These are phyloP conservation scores for Suhomyces faveliae DNA, from an alignment of 805 yeast species.

Conservation along the genomic window DNA sequence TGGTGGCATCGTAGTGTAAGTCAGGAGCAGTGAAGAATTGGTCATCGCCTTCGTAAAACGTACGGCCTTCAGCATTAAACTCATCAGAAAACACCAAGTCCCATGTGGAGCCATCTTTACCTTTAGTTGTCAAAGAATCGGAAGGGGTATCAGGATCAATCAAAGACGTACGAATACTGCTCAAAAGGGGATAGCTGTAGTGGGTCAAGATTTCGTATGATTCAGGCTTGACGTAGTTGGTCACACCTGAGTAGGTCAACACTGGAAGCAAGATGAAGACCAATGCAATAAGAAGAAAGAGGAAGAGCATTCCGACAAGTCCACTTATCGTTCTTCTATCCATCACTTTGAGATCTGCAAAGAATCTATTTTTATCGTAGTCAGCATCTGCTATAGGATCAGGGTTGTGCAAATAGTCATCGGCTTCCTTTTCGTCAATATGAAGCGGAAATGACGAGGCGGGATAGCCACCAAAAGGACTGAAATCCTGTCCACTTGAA, in stretches of 20 bases:
- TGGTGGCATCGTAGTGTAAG: constrained; percentile 80
- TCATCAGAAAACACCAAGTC: constrained; percentile 84
- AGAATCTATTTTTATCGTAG: constrained; percentile 27
- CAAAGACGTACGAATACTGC: constrained; percentile 59
- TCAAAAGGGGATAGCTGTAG: constrained; percentile 55
- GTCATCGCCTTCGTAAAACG: constrained; percentile 88
- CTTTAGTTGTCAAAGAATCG: constrained; percentile 46
- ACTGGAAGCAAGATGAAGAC: constrained; percentile 25
- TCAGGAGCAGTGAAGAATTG: constrained; percentile 88
- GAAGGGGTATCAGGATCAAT: constrained; percentile 74
- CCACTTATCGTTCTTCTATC: constrained; percentile 24
- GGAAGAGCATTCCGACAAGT: constrained; percentile 18
- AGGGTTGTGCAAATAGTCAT: constrained; percentile 30
- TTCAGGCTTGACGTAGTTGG: constrained; percentile 20
- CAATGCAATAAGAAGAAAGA: constrained; percentile 15
- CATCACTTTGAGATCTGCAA: constrained; percentile 23
- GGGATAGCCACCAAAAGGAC: constrained; percentile 31
- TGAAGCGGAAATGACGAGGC: constrained; percentile 28
- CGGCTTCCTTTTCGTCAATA: constrained; percentile 29
- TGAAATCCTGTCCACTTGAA: constrained; percentile 20
- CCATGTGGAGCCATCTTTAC: constrained; percentile 68
- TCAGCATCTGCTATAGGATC: constrained; percentile 31
- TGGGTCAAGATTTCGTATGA: constrained; percentile 49
- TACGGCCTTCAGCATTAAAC: constrained; percentile 84
- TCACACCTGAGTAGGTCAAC: constrained; percentile 25